Evolutionary conservation across 768 basidiomycete species (phyloP), one percentile per base, ranked within the genome.

Genomic region (Phlegmacium glaucopus): DNA sequence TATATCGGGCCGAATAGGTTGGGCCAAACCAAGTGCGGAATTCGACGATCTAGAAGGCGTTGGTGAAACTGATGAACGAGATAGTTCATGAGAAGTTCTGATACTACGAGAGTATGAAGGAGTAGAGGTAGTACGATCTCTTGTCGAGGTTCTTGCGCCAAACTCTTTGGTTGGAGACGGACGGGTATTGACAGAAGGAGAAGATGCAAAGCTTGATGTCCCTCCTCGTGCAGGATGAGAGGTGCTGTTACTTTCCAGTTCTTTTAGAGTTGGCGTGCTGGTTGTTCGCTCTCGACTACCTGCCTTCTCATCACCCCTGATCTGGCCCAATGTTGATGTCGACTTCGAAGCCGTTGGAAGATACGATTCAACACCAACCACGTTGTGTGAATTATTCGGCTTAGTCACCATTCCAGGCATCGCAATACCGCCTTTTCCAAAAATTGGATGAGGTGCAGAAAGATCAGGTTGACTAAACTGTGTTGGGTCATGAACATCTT

Each of bases 351-450:
- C 47, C 22, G 54, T 53, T 27, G 4, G 45, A 45, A n/a, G 58
- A 51, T 12, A 46, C 29, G 15, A 42, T 39, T 60, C 58, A 32
- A 38, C 47, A 15, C 45, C 40, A 12, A 48, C 37, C 25, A 17
- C 43, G 12, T 28, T 34, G 40, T 34, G 17, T 17, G 43, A 50
- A 11, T 41, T 52, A 42, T 37, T 57, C 43, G 38, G 55, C 25
- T 61, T 59, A 30, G 57, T 61, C 9, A 70, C 70, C 73, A 90
- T 77, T 3, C 88, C 88, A 7, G 85, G 85, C 80, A 90, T 80
- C 9, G 87, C 88, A 41, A 89, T 68, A 15, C 85, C 85, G 12
- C 83, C 82, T 46, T 74, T 76, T 13, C 88, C 88, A 60, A 90
- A 90, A 39, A 90, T 62, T 2, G 88, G 89, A 66, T 90, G 89